phyloP scores from a whole-genome alignment of 176 grass and related monocot species.

The Bolboschoenus planiculmis region DNA sequence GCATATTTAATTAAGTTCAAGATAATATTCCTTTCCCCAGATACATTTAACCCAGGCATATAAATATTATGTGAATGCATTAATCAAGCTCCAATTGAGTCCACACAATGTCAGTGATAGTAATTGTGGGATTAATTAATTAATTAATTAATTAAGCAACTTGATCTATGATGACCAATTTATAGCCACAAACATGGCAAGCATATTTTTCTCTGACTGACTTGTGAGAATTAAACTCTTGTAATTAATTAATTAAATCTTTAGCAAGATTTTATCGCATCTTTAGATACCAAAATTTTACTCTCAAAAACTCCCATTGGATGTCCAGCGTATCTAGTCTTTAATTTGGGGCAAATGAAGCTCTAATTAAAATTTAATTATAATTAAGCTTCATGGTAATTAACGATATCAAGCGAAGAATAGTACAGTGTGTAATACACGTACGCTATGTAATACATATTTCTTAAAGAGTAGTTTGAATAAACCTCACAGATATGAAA shows the following conservation, averaged over 20 bases:
- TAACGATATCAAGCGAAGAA: not conserved
- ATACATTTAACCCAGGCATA: not conserved
- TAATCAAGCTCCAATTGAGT: constrained; percentile 9
- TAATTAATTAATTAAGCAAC: not conserved
- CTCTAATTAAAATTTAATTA: not conserved
- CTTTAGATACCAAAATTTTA: not conserved
- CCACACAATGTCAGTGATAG: constrained; percentile 6
- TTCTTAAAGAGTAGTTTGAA: no score
- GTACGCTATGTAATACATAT: not conserved
- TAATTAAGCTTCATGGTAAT: not conserved
- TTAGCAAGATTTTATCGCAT: not conserved
- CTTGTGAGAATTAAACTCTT: constrained; percentile 5
- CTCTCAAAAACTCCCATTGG: not conserved
- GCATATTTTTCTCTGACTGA: not conserved
- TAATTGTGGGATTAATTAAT: not conserved
- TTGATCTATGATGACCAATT: constrained; percentile 11
- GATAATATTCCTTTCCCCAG: not conserved
- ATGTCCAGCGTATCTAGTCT: not conserved
- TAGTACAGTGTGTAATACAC: no score
- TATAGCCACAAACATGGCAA: constrained; percentile 6
- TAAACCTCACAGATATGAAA: no score
- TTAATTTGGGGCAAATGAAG: not conserved
- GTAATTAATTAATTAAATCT: not conserved
- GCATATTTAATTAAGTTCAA: no score
- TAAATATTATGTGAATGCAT: not conserved